Evolutionary conservation across 2,329 filamentous ascomycete genomes (phyloP), one percentile per base, ranked within the genome.

Genomic region (Ceratocystis diversiconidia): DNA sequence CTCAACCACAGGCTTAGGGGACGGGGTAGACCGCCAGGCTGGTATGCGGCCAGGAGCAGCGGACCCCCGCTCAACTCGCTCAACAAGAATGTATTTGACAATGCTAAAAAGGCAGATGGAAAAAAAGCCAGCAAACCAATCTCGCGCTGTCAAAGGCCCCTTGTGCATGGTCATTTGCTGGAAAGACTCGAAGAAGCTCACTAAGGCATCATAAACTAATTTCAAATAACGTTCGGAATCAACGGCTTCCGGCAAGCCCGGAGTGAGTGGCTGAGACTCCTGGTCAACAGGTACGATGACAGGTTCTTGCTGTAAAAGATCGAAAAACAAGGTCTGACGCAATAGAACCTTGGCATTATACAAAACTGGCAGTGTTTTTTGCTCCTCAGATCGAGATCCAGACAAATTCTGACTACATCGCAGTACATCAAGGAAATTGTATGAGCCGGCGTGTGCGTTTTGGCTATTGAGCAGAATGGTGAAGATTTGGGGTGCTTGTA

Each of bases 81-180:
- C 61, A n/a, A 12, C 61, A 84, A 65, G 72, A 1, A 85, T 75
- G 0, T 80, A 80, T 61, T 79, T 78, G 22, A 80, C 76, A 32
- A 81, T 75, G 70, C 81, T 84, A 70, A 85, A 83, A n/a, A 85
- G 79, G 71, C 82, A 83, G 19, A 85, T 72, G 12, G 82, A 79
- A 62, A 81, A 74, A 67, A 84, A 82, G 3, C 78, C 71, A 1
- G 82, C 79, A 17, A 83, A 71, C 78, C 80, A 82, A 65, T 75
- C 75, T 68, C 76, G 77, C 7, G 76, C 73, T 28, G 75, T 75
- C 25, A 76, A 71, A 4, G 73, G 72, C n/a, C 73, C 72, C 41
- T 73, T 73, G 28, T 75, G 73, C 65, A 77, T 71, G 1, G 78
- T 75, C 19, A 74, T 75, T 3, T 72, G 73, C 68, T 84, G 82